These are phyloP conservation scores for Coriolopsis trogii DNA, from an alignment of 1,284 basidiomycete genomes.

Conservation along the genomic window DNA sequence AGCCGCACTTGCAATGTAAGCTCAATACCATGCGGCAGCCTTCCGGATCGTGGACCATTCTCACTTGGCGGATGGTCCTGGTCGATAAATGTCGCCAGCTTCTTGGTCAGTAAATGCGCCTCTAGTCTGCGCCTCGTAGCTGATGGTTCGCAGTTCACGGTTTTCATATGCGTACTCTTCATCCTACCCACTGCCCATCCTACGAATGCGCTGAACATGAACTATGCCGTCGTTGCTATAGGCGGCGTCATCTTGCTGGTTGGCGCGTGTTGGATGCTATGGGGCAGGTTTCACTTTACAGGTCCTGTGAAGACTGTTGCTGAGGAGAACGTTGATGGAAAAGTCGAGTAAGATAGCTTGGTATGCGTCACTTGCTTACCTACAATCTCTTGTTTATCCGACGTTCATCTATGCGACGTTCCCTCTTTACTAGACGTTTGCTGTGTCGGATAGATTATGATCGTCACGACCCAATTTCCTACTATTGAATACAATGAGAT, in stretches of 20 bases:
- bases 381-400: too few relatives aligned
- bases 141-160: constrained; percentile 43
- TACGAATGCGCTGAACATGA: constrained; percentile 63
- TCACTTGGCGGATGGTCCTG: constrained; percentile 56
- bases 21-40: constrained; percentile 6
- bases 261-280: constrained; percentile 43
- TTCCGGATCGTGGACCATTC: constrained; percentile 55
- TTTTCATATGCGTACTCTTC: constrained; percentile 59
- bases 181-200: constrained; percentile 64
- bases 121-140: background rate
- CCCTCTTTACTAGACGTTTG: too few relatives aligned
- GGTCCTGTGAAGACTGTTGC: constrained; percentile 36
- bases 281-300: constrained; percentile 37
- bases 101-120: constrained; percentile 40
- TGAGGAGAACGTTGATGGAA: background rate
- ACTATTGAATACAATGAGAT: too few relatives aligned
- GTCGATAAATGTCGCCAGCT: constrained; percentile 51
- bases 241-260: constrained; percentile 48
- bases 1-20: background rate
- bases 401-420: too few relatives aligned
- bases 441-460: too few relatives aligned
- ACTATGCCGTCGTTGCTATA: constrained; percentile 59
- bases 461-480: too few relatives aligned
- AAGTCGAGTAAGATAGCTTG: constrained; percentile 3
- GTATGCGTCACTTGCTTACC: too few relatives aligned